Evolutionary conservation across 2,329 filamentous ascomycete species (phyloP).

Genomic region (Chaetomium olivaceum): DNA sequence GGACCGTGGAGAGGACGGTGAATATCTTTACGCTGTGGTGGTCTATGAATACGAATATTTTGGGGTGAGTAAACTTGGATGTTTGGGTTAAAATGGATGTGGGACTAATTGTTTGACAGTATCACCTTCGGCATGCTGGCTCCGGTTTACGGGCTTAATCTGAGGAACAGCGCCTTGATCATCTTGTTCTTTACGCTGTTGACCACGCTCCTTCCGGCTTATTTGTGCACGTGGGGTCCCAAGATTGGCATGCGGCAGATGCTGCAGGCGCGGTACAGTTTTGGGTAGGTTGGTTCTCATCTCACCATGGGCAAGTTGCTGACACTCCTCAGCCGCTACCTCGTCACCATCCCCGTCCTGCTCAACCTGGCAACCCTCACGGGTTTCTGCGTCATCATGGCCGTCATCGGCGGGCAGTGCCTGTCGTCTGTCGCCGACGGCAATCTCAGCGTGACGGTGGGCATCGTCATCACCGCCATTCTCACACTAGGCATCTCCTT

Average conservation of each 20-base stretch:
- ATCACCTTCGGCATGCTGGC: slow-evolving; percentile 66
- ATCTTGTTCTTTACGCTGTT: slow-evolving; percentile 65
- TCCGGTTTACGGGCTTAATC: slow-evolving; percentile 53
- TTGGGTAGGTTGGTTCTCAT: slow-evolving; percentile 45
- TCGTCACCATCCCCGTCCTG: slow-evolving; percentile 60
- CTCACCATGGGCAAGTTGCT: not conserved
- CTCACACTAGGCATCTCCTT: slow-evolving; percentile 62
- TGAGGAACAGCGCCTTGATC: slow-evolving; percentile 58
- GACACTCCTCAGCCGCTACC: slow-evolving; percentile 46
- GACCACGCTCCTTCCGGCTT: slow-evolving; percentile 55
- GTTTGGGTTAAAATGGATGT: not conserved
- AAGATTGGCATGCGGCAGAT: slow-evolving; percentile 66
- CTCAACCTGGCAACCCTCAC: slow-evolving; percentile 64
- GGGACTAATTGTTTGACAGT: slow-evolving; percentile 37
- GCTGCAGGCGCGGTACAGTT: slow-evolving; percentile 64
- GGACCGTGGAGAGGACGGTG: slow-evolving; percentile 44
- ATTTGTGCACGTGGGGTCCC: slow-evolving; percentile 58
- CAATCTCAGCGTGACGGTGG: slow-evolving; percentile 52
- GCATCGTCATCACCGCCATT: slow-evolving; percentile 62
- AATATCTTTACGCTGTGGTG: slow-evolving; percentile 53
- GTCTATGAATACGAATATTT: slow-evolving; percentile 51
- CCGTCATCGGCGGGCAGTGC: slow-evolving; percentile 61
- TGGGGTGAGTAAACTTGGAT: slow-evolving; percentile 41
- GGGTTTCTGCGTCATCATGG: slow-evolving; percentile 64
- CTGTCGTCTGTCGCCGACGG: slow-evolving; percentile 55